Percentiles rank a stretch among this genome's conserved stretches.
phyloP scores from a whole-genome alignment of 2,329 filamentous ascomycete genomes.

The Camillea tinctor region DNA sequence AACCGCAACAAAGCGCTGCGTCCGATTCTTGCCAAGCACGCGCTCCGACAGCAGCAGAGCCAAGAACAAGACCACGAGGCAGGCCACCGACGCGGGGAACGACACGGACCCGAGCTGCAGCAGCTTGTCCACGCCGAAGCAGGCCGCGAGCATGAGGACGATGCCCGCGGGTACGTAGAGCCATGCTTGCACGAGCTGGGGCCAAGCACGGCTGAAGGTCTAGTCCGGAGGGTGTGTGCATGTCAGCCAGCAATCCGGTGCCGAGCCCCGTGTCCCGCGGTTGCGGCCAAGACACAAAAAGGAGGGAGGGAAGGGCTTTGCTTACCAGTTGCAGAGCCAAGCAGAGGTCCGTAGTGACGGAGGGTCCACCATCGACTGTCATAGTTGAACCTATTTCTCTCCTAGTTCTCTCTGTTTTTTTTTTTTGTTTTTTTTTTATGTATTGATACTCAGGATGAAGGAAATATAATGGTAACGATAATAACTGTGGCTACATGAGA shows the following conservation, averaged over 20 bases:
- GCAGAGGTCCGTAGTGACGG: background rate
- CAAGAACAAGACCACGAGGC: slow-evolving; percentile 54
- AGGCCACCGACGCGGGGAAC: slow-evolving; percentile 61
- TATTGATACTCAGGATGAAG: background rate
- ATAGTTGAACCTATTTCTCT: background rate
- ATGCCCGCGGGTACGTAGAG: slow-evolving; percentile 49
- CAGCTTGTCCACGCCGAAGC: slow-evolving; percentile 44
- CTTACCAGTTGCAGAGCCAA: background rate
- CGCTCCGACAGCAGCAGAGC: slow-evolving; percentile 46
- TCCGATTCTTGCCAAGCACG: slow-evolving; percentile 47
- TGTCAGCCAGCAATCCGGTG: background rate
- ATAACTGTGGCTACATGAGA: background rate
- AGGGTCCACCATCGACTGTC: background rate
- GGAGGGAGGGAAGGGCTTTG: background rate
- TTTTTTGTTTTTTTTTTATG: background rate
- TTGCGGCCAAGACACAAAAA: background rate
- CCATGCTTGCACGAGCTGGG: slow-evolving; percentile 40
- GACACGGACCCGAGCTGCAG: slow-evolving; percentile 47
- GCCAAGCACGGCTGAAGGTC: slow-evolving; percentile 22
- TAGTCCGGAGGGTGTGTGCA: background rate
- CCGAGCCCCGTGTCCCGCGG: too few species aligned
- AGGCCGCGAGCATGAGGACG: slow-evolving; percentile 39
- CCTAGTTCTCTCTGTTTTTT: background rate
- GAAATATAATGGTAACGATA: background rate
- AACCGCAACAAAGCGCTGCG: slow-evolving; percentile 45